Conservation (phyloP, 257 asterid species). For the Fraxinus americana region DNA sequence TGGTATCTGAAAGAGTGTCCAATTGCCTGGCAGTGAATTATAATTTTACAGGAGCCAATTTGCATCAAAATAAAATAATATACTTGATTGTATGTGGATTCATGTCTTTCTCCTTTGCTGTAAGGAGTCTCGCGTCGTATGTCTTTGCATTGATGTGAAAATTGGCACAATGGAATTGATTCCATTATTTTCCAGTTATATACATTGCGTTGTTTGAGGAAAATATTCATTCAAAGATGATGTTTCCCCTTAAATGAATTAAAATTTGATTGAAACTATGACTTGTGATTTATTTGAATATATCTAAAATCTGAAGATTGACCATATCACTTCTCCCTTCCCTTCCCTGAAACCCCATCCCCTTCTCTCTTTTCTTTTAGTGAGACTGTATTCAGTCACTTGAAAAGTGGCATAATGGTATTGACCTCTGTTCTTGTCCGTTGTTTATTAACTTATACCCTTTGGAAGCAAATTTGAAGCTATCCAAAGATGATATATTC, state of each 20-base stretch:
- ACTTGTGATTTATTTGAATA: background rate
- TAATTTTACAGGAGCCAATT: background rate
- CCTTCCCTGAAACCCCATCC: background rate
- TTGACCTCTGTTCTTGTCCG: background rate
- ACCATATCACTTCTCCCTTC: background rate
- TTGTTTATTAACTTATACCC: background rate
- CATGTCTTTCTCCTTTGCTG: background rate
- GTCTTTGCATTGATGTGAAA: background rate
- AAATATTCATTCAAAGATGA: background rate
- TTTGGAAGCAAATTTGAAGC: background rate
- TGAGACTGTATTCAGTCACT: background rate
- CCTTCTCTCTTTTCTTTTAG: background rate
- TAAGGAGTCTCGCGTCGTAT: background rate
- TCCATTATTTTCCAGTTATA: background rate
- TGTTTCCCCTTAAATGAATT: background rate
- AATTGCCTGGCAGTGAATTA: background rate
- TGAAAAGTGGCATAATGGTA: background rate
- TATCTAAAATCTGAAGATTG: background rate
- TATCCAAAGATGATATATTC: background rate
- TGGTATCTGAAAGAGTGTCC: background rate
- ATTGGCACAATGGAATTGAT: background rate
- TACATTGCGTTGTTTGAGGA: background rate
- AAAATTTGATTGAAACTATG: background rate
- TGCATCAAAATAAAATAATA: background rate
- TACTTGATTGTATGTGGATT: background rate